These are phyloP conservation scores for Pneumocystis jirovecii DNA, from an alignment of 1,139 yeast species.

Conservation along the genomic window DNA sequence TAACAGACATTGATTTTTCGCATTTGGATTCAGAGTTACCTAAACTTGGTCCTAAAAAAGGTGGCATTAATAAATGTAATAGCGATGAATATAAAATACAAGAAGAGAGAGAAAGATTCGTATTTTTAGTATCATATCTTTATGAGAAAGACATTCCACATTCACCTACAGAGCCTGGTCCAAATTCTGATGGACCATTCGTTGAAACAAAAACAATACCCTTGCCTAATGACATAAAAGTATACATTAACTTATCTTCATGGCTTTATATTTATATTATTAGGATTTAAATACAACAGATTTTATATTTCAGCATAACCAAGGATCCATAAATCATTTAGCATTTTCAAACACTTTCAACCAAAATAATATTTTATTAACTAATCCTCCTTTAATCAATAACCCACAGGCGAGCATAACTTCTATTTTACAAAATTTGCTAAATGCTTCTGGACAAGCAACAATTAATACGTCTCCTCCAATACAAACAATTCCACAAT, in stretches of 20 bases:
- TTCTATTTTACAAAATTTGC: neutral
- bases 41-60: slow-evolving; percentile 20
- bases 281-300: neutral
- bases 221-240: slow-evolving; percentile 3
- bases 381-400: neutral
- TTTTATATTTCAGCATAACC: neutral
- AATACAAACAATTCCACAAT: neutral
- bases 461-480: neutral
- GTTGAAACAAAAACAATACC: slow-evolving; percentile 5
- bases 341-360: neutral
- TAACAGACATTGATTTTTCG: slow-evolving; percentile 17
- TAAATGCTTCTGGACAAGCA: neutral
- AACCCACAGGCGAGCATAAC: neutral
- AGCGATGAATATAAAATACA: slow-evolving; percentile 21
- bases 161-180: slow-evolving; percentile 21
- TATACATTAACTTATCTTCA: neutral
- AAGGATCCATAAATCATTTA: neutral
- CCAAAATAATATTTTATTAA: neutral
- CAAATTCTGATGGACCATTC: neutral
- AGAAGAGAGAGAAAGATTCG: slow-evolving; percentile 19
- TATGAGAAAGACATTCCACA: slow-evolving; percentile 20
- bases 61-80: slow-evolving; percentile 20
- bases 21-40: slow-evolving; percentile 10
- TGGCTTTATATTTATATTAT: neutral
- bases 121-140: slow-evolving; percentile 19